These are phyloP conservation scores for Puccinia polysora DNA, from an alignment of 1,284 basidiomycete genomes.

Conservation along the genomic window DNA sequence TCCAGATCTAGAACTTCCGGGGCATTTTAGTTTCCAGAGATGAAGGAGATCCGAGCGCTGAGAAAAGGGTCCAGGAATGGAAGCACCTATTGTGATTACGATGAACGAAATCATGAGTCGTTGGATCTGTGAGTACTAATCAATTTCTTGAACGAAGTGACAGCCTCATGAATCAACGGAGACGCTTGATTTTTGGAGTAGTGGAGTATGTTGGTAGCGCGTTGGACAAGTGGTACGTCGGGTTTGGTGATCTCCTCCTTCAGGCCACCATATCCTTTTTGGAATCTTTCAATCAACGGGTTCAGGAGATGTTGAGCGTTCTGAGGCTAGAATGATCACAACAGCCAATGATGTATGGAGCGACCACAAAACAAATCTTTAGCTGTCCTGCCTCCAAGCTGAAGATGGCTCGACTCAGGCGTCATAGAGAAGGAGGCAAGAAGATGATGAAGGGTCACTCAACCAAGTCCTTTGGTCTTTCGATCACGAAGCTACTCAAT, in stretches of 20 bases:
- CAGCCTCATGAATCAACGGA: constrained; percentile 27
- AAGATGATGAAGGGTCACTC: neutral
- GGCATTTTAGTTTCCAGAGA: too few species aligned
- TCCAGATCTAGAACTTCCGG: too few species aligned
- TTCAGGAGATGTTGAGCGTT: constrained; percentile 32
- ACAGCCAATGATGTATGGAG: neutral
- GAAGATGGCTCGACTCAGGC: neutral
- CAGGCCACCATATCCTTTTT: constrained; percentile 23
- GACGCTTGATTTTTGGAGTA: constrained; percentile 34
- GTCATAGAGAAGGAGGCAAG: neutral
- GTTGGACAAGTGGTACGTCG: constrained; percentile 7
- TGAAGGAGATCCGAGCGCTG: too few species aligned
- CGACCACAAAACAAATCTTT: neutral
- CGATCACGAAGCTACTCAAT: constrained; percentile 32
- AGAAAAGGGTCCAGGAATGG: too few species aligned
- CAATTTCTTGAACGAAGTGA: constrained; percentile 18
- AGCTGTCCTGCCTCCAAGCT: neutral
- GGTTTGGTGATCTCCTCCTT: constrained; percentile 26
- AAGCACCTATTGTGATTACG: too few species aligned
- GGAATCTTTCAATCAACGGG: constrained; percentile 32
- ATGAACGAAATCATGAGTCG: too few species aligned
- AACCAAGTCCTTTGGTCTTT: constrained; percentile 41
- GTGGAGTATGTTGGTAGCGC: constrained; percentile 35
- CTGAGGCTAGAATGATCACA: constrained; percentile 15
- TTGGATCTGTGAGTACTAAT: too few species aligned